phyloP scores from a whole-genome alignment of 371 early-diverging fungal genomes.

The Apophysomyces elegans region DNA sequence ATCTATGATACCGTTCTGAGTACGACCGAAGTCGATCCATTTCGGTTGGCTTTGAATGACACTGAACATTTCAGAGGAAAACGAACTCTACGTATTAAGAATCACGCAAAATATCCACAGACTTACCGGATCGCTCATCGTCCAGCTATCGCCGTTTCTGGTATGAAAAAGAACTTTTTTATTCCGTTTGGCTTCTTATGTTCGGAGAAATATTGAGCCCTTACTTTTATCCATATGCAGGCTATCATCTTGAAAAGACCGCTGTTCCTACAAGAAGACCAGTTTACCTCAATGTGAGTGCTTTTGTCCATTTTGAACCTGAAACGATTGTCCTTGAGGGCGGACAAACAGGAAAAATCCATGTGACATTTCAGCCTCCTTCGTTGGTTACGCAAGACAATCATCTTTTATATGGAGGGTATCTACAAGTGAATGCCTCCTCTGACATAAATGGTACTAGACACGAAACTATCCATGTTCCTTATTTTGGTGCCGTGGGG shows the following conservation, averaged over 20 bases:
- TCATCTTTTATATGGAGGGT: slow-evolving; percentile 17
- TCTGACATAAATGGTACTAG: background rate
- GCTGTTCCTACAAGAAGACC: slow-evolving; percentile 16
- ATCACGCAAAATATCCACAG: slow-evolving; percentile 8
- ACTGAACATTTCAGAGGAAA: slow-evolving; percentile 12
- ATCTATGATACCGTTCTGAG: slow-evolving; percentile 19
- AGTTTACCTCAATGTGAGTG: background rate
- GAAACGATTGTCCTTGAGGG: background rate
- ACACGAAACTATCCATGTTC: slow-evolving; percentile 7
- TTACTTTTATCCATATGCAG: slow-evolving; percentile 10
- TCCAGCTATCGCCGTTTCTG: slow-evolving; percentile 10
- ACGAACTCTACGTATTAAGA: slow-evolving; percentile 1
- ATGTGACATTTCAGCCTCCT: slow-evolving; percentile 3
- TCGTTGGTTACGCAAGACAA: background rate
- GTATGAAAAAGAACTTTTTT: background rate
- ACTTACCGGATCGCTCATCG: slow-evolving; percentile 8
- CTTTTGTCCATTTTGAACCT: slow-evolving; percentile 11
- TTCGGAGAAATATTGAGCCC: background rate
- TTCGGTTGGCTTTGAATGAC: slow-evolving; percentile 22
- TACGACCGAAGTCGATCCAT: slow-evolving; percentile 11
- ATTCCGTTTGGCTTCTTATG: too few relatives aligned
- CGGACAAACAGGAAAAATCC: background rate
- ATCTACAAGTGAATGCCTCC: background rate
- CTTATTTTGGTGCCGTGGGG: slow-evolving; percentile 13
- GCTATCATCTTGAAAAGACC: slow-evolving; percentile 15